Evolutionary conservation across 495 filamentous ascomycete species (phyloP).

Genomic region (Neurospora cerealis): DNA sequence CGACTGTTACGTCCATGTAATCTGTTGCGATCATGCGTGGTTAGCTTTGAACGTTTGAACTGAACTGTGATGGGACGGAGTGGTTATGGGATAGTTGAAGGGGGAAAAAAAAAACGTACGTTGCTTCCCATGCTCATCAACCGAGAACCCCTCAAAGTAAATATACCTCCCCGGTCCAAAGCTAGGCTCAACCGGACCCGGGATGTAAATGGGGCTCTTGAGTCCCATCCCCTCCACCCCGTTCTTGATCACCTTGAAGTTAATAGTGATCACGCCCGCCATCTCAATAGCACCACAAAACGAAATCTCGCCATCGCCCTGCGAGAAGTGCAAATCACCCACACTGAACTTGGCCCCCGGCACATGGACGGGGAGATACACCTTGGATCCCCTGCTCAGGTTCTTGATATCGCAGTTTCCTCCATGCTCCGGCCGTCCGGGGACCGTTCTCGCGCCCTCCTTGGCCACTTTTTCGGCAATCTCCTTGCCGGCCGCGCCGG

Average conservation of each 20-base stretch:
- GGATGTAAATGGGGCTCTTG: slow-evolving; percentile 81
- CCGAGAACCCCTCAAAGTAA: slow-evolving; percentile 91
- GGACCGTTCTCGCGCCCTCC: slow-evolving; percentile 87
- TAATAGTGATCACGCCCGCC: slow-evolving; percentile 86
- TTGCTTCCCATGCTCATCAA: slow-evolving; percentile 86
- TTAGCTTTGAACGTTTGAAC: too few relatives aligned
- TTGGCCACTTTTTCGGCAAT: slow-evolving; percentile 62
- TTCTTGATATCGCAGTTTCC: slow-evolving; percentile 91
- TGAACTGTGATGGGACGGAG: too few relatives aligned
- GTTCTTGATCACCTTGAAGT: slow-evolving; percentile 79
- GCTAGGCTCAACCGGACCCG: slow-evolving; percentile 85
- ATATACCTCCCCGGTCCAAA: slow-evolving; percentile 80
- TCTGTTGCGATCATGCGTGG: slow-evolving; percentile 21
- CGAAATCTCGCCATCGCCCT: slow-evolving; percentile 89
- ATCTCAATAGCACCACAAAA: slow-evolving; percentile 98
- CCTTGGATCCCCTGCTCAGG: slow-evolving; percentile 59
- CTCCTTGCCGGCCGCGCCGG: slow-evolving; percentile 51
- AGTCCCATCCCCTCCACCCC: slow-evolving; percentile 68
- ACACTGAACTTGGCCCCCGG: slow-evolving; percentile 86
- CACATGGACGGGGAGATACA: slow-evolving; percentile 79
- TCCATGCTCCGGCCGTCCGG: slow-evolving; percentile 59
- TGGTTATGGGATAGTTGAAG: not conserved
- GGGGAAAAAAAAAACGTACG: slow-evolving; percentile 18
- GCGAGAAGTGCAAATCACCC: slow-evolving; percentile 82
- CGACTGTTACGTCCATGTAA: slow-evolving; percentile 86